Evolutionary conservation across 177 flowering plant species (phyloP), one percentile per base, ranked within the genome.

Genomic region (Vitis hybrid): DNA sequence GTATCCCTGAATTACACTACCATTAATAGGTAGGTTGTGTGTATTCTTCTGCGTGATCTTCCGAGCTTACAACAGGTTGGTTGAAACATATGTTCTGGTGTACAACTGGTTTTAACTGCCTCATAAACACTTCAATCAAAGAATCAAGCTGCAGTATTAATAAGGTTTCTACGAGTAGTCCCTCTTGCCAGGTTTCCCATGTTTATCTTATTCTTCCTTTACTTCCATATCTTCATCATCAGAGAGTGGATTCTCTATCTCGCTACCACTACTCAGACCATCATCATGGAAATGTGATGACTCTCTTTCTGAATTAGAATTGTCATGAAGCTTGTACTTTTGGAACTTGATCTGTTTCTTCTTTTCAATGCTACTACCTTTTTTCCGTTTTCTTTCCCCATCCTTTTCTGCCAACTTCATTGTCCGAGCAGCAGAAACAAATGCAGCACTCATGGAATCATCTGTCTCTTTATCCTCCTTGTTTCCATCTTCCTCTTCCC

Each of bases 381-480:
- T 74, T 79, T 79, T 80, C 50, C 85, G 76, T 60, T 84, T 88
- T 56, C 73, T 72, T 46, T 59, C 62, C 49, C 73, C 55, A n/a
- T 68, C 76, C 56, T 64, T 68, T 35, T 74, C 75, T 0, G 72
- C 58, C 60, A 67, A 60, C 52, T 65, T 79, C 85, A 86, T 83
- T 6, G 79, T 70, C 18, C 71, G 85, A 1, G 94, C 86, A 74
- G 89, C 87, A 70, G 84, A 74, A 46, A 85, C 64, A 72, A 87
- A 83, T 17, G 82, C 82, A 66, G 78, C 77, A 74, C 70, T 82
- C 68, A 73, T 70, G 61, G 79, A 68, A 64, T 76, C 79, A 15
- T 77, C 70, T 52, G 30, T 66, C 62, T 68, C 68, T 32, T 75
- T 72, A 52, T 84, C 76, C 40, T 61, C 80, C 13, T 68, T 81